Percentiles rank a stretch among this genome's conserved stretches.
Conservation (phyloP, 257 asterid genomes). For the Orobanche coerulescens region DNA sequence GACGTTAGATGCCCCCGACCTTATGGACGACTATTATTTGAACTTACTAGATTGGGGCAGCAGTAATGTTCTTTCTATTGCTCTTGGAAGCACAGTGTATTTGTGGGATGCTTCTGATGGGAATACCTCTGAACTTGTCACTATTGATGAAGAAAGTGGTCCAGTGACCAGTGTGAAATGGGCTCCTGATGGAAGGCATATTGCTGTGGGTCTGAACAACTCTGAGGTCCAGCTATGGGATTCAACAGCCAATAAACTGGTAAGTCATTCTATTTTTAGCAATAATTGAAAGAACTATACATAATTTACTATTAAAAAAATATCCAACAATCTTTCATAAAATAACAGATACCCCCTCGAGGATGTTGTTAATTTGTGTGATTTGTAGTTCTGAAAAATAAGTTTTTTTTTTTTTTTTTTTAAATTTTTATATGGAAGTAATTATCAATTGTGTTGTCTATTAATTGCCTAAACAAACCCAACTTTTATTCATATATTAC, state of each 20-base stretch:
- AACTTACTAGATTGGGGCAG: conserved; percentile 90
- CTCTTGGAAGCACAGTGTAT: conserved; percentile 72
- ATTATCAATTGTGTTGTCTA: no score
- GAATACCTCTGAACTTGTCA: conserved; percentile 69
- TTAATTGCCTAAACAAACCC: no score
- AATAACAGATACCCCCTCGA: no score
- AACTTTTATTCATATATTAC: no score
- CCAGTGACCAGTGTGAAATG: conserved; percentile 86
- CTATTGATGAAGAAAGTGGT: conserved; percentile 70
- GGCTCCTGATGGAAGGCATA: conserved; percentile 90
- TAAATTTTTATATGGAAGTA: no score
- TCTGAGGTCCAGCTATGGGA: conserved; percentile 96
- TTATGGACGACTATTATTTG: conserved; percentile 83
- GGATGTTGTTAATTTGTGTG: no score
- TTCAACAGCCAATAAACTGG: conserved; percentile 62
- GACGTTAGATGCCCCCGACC: conserved; percentile 89
- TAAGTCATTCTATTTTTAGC: conserved; percentile 21
- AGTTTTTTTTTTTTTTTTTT: no score
- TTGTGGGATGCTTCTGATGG: conserved; percentile 91
- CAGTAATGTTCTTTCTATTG: conserved; percentile 86
- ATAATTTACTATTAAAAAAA: no score
- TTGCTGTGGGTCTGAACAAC: conserved; percentile 76
- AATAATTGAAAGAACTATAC: no score
- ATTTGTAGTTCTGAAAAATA: no score
- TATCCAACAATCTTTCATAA: no score